Conservation (phyloP, 306 rosid species). For the Prunus armeniaca region DNA sequence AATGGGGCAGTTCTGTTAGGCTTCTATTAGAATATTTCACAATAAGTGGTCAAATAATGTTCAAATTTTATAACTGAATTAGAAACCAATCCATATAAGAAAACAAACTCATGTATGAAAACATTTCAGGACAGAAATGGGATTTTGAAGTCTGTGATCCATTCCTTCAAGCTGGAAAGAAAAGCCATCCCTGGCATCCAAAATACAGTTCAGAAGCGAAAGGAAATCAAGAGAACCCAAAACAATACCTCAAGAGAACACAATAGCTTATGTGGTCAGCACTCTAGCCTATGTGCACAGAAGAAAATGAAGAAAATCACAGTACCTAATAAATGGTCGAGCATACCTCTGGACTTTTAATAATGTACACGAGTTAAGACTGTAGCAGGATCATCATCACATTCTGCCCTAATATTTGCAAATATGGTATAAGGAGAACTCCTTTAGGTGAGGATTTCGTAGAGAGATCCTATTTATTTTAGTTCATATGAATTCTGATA, state of each 20-base stretch:
- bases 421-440: constrained; percentile 74
- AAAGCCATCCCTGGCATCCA: not conserved
- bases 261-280: not conserved
- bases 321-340: not conserved
- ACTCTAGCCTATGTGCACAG: too few species aligned
- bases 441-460: constrained; percentile 78
- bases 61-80: too few species aligned
- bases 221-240: not conserved
- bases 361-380: constrained; percentile 74
- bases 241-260: not conserved
- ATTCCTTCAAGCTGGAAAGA: constrained; percentile 51
- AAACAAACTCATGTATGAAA: too few species aligned
- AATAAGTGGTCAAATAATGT: too few species aligned
- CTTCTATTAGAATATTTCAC: too few species aligned
- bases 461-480: not conserved
- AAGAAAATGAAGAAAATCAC: too few species aligned
- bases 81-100: too few species aligned
- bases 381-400: constrained; percentile 76
- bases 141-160: constrained; percentile 51
- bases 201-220: not conserved
- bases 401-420: constrained; percentile 89
- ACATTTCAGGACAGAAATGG: too few species aligned
- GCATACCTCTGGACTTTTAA: constrained; percentile 77
- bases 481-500: too few species aligned
- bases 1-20: too few species aligned